These are phyloP conservation scores for Solanum okadae DNA, from an alignment of 257 asterid genomes.

Conservation along the genomic window DNA sequence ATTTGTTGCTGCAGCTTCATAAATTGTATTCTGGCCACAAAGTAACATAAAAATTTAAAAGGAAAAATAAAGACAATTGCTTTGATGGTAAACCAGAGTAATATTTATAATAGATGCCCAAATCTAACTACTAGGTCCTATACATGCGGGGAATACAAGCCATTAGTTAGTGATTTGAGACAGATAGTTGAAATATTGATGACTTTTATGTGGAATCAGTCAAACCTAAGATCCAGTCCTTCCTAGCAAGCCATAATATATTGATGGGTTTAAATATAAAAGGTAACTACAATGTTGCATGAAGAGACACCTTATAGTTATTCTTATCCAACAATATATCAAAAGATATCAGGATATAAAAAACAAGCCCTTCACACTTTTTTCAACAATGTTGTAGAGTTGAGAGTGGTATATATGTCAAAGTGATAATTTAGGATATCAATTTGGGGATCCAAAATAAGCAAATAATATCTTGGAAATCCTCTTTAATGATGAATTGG, in stretches of 20 bases:
- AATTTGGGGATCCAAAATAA: not conserved
- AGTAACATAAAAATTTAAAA: not conserved
- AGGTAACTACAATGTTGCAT: not conserved
- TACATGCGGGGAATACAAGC: not conserved
- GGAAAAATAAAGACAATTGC: not conserved
- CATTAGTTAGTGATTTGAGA: not conserved
- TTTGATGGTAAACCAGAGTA: not conserved
- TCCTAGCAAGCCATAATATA: not conserved
- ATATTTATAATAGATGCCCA: not conserved
- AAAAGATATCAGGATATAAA: not conserved
- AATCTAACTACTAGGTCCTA: not conserved
- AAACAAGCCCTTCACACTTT: not conserved
- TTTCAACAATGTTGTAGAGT: not conserved
- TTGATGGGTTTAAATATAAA: not conserved
- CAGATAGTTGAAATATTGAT: not conserved
- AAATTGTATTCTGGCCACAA: not conserved
- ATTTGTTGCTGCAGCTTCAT: not conserved
- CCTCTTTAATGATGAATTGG: not conserved
- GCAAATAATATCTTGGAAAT: not conserved
- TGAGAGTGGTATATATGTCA: not conserved
- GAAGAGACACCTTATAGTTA: not conserved
- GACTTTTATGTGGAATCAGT: not conserved
- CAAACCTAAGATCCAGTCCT: not conserved
- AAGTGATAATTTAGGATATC: not conserved
- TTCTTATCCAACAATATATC: not conserved